These are phyloP conservation scores for Micractinium sp. DNA, from an alignment of 139 green algal genomes.

Conservation along the genomic window DNA sequence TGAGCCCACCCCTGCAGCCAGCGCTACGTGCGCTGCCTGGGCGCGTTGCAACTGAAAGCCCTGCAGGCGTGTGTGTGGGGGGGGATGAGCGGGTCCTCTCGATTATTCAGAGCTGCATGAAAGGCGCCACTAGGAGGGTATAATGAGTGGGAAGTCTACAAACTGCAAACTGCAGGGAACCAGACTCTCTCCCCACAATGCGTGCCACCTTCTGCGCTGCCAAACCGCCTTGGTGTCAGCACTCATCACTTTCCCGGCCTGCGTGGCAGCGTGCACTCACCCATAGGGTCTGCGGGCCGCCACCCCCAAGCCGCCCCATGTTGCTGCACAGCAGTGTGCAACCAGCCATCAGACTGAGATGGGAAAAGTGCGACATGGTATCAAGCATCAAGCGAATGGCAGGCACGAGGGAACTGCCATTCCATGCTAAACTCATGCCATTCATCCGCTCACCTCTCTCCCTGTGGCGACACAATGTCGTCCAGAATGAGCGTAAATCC, in stretches of 20 bases:
- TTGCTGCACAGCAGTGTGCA: not conserved
- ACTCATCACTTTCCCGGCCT: too few species aligned
- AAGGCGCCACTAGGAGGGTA: too few species aligned
- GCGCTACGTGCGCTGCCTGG: constrained; percentile 37
- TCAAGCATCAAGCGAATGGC: not conserved
- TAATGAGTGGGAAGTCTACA: not conserved
- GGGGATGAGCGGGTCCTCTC: not conserved
- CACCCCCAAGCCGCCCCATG: constrained; percentile 67
- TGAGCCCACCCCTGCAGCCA: constrained; percentile 55
- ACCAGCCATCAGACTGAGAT: not conserved
- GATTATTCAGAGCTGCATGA: too few species aligned
- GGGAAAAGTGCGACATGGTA: not conserved
- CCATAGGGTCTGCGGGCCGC: constrained; percentile 67
- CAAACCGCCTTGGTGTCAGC: too few species aligned
- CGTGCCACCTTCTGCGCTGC: too few species aligned
- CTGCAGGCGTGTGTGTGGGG: not conserved
- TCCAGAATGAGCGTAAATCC: constrained; percentile 71
- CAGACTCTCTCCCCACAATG: too few species aligned
- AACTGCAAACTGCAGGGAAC: too few species aligned
- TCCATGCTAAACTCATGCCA: not conserved
- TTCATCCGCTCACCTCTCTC: constrained; percentile 30
- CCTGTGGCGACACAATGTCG: constrained; percentile 67
- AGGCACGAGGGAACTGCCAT: not conserved
- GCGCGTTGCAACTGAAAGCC: constrained; percentile 57
- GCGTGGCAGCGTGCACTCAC: not conserved